Evolutionary conservation across 768 basidiomycete species (phyloP).

Genomic region (Leccinum boreale): DNA sequence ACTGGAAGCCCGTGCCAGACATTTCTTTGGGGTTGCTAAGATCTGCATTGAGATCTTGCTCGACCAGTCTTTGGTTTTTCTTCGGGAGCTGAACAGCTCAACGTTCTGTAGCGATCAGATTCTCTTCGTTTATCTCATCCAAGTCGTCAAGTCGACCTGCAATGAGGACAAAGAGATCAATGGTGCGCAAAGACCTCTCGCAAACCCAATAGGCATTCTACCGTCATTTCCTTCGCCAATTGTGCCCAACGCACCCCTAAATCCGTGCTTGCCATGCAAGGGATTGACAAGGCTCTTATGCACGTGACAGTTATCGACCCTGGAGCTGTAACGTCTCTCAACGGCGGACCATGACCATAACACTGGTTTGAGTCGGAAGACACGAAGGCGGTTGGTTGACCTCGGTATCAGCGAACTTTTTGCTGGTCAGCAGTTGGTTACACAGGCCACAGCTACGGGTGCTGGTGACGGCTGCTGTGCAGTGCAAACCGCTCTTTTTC

Average conservation of each 20-base stretch:
- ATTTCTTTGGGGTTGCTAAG: background rate
- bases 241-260: conserved; percentile 69
- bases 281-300: conserved; percentile 69
- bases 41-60: conserved; percentile 22
- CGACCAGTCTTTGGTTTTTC: conserved; percentile 43
- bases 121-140: conserved; percentile 7
- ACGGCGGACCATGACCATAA: conserved; percentile 34
- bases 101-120: conserved; percentile 1
- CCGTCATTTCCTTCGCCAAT: conserved; percentile 69
- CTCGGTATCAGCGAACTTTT: conserved; percentile 83
- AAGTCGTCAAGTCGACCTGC: conserved; percentile 4
- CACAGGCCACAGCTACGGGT: background rate
- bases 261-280: conserved; percentile 68
- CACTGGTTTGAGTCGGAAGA: conserved; percentile 56
- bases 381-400: conserved; percentile 59
- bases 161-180: background rate
- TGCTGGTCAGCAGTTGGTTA: conserved; percentile 56
- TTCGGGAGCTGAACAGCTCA: conserved; percentile 30
- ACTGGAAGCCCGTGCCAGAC: conserved; percentile 13
- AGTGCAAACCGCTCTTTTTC: conserved; percentile 91
- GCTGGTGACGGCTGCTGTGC: conserved; percentile 20
- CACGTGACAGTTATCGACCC: conserved; percentile 70
- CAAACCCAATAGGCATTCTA: conserved; percentile 38
- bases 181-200: conserved; percentile 3
- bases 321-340: conserved; percentile 36